Conservation (phyloP, 2,329 filamentous ascomycete species). For the Exophiala viscosa region DNA sequence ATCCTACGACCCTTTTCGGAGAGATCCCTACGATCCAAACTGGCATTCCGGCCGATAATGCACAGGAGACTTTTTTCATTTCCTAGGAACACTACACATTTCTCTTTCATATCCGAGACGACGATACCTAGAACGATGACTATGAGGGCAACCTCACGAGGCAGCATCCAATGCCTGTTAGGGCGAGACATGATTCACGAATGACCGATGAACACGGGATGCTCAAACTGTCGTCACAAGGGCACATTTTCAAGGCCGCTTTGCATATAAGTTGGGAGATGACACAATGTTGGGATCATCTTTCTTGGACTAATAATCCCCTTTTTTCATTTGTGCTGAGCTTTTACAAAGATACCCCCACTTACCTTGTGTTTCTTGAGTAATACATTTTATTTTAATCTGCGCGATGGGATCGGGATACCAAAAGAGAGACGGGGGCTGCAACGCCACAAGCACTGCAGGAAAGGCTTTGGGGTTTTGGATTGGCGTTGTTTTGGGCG, state of each 20-base stretch:
- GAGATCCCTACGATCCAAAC: conserved; percentile 20
- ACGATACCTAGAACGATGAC: conserved; percentile 25
- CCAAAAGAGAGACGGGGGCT: not conserved
- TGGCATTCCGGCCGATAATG: conserved; percentile 14
- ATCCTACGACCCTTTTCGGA: conserved; percentile 25
- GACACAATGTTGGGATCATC: conserved; percentile 4
- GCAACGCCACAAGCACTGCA: not conserved
- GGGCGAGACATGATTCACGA: conserved; percentile 21
- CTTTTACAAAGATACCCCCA: conserved; percentile 21
- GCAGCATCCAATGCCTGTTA: conserved; percentile 12
- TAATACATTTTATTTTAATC: conserved; percentile 10
- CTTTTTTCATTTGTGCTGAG: conserved; percentile 2
- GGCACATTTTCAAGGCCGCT: conserved; percentile 7
- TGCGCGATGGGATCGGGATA: conserved; percentile 5
- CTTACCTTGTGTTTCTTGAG: conserved; percentile 3
- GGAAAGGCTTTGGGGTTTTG: no score
- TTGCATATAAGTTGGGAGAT: conserved; percentile 9
- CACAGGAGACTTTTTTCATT: not conserved
- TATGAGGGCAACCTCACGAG: conserved; percentile 24
- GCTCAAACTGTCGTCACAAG: conserved; percentile 19
- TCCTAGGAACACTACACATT: not conserved
- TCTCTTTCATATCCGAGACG: conserved; percentile 16
- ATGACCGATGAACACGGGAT: conserved; percentile 16
- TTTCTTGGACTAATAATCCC: conserved; percentile 11
- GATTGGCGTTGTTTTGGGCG: no score